Conservation (phyloP, 345 rosid species). For the Physaria fendleri region DNA sequence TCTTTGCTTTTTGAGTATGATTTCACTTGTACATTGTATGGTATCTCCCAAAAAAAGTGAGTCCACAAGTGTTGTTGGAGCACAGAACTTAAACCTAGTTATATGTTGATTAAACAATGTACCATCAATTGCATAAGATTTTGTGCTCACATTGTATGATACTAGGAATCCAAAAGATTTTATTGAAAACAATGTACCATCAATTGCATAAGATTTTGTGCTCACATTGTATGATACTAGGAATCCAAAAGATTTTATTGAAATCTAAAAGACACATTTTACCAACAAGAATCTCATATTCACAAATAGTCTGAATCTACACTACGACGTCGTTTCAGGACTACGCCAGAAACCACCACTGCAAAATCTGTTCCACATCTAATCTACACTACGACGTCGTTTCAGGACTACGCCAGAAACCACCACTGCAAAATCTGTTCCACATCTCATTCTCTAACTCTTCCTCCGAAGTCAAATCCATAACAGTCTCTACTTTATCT, state of each 20-base stretch:
- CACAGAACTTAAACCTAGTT: no score
- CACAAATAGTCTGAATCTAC: no score
- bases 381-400: no score
- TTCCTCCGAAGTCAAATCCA: slow-evolving; percentile 19
- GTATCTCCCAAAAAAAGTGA: background rate
- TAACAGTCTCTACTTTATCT: background rate
- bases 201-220: no score
- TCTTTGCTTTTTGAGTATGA: background rate
- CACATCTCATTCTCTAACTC: slow-evolving; percentile 53
- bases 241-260: no score
- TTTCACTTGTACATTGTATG: background rate
- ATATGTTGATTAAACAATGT: no score
- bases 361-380: slow-evolving; percentile 56
- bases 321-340: slow-evolving; percentile 24
- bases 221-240: no score
- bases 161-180: no score
- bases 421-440: slow-evolving; percentile 44
- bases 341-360: slow-evolving; percentile 65
- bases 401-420: slow-evolving; percentile 60
- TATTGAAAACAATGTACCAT: no score
- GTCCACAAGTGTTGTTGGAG: background rate
- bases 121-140: no score
- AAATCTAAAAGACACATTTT: background rate
- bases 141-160: no score
- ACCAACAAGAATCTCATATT: background rate